Base-by-base conservation (phyloP, 768 basidiomycete genomes). In the Tylopilus felleus region DNA sequence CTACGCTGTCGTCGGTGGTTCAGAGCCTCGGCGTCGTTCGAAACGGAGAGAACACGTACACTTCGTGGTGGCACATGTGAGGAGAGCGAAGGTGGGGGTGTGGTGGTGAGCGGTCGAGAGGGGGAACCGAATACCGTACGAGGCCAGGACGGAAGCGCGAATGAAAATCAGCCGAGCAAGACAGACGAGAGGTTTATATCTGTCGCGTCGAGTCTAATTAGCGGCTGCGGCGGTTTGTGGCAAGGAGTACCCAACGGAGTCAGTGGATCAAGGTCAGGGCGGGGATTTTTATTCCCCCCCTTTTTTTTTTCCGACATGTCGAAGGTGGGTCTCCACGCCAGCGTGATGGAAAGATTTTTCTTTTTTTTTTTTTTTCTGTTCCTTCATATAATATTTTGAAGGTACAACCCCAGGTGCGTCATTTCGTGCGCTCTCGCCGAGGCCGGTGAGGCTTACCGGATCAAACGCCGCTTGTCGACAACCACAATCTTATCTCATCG, bases 21-120 rank as follows among this genome's bases (percentile, higher is more conserved):
- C 6, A 17, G 52, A 58, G 52, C 29, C 3, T n/a, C 25, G 43
- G 21, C 12, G 13, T 12, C 39, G 12, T 14, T 12, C 21, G 21
- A 12, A 27, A 3, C 3, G 14, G n/a, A 36, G 7, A n/a, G 38
- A 8, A 27, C 23, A 46, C 73, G 54, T 53, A 73, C 71, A 74
- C 51, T 66, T 74, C 71, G 62, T 73, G 73, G 47, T 66, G 68
- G 52, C 71, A 73, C 71, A 73, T 72, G 9, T 29, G 49, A 27
- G 28, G 35, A 42, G 21, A 41, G 43, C 38, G n/a, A 12, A 8
- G 42, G 25, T 36, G 19, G 21, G 28, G n/a, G n/a, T 29, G 33
- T 40, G 10, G 23, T 21, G 29, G 23, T 14, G 13, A 23, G 46
- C 21, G 5, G 33, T 31, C 12, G 38, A 36, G n/a, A 13, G 40